Evolutionary conservation across 768 basidiomycete genomes (phyloP).

Genomic region (Suillus plorans): DNA sequence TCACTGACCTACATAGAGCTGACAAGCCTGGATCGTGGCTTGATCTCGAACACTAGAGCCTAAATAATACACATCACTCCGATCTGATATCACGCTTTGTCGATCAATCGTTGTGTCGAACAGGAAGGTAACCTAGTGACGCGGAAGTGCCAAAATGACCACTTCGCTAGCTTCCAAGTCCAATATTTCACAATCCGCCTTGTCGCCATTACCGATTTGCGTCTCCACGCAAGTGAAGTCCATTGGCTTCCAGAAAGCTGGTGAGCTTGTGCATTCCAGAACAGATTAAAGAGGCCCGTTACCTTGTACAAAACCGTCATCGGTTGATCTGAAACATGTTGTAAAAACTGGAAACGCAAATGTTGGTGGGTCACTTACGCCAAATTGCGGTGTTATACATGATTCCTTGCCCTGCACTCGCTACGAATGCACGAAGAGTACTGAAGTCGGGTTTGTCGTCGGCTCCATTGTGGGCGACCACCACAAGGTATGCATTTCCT

Average conservation of each 20-base stretch:
- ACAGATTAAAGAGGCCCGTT: slow-evolving; percentile 16
- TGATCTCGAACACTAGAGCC: neutral
- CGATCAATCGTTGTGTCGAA: neutral
- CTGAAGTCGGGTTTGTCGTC: slow-evolving; percentile 77
- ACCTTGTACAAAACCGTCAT: slow-evolving; percentile 81
- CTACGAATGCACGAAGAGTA: slow-evolving; percentile 81
- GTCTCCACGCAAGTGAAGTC: slow-evolving; percentile 92
- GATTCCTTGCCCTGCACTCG: slow-evolving; percentile 79
- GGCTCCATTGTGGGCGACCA: slow-evolving; percentile 77
- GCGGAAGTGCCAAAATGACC: slow-evolving; percentile 31
- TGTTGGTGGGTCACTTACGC: slow-evolving; percentile 61
- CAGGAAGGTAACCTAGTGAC: neutral
- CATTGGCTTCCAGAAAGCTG: slow-evolving; percentile 47
- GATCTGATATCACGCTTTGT: neutral
- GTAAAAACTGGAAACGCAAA: slow-evolving; percentile 7
- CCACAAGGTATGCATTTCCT: slow-evolving; percentile 69
- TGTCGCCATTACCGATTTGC: slow-evolving; percentile 80
- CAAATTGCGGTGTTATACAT: slow-evolving; percentile 82
- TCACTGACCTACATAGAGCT: slow-evolving; percentile 2
- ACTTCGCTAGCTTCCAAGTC: slow-evolving; percentile 41
- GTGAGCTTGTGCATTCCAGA: slow-evolving; percentile 17
- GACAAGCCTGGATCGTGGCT: neutral
- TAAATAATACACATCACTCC: slow-evolving; percentile 1
- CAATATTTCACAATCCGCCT: slow-evolving; percentile 84
- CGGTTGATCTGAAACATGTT: slow-evolving; percentile 71